Evolutionary conservation across 2,329 filamentous ascomycete genomes (phyloP).

Genomic region (Thermomyces lanuginosus): DNA sequence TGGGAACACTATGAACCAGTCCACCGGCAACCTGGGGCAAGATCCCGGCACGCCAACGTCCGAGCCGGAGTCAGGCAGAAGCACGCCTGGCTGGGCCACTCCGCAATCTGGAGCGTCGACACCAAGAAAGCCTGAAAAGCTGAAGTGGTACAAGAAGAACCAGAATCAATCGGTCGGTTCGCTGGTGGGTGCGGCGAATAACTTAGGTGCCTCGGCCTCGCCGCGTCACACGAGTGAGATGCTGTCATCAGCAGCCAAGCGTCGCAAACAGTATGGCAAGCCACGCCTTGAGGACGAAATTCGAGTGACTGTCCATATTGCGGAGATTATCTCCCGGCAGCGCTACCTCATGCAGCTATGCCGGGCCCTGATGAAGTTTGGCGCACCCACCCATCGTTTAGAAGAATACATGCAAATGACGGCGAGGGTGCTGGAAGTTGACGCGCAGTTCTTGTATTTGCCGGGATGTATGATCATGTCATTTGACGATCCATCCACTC

Average conservation of each 20-base stretch:
- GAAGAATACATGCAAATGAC: slow-evolving; percentile 84
- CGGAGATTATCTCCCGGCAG: slow-evolving; percentile 61
- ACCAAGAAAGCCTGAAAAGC: slow-evolving; percentile 21
- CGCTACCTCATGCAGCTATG: slow-evolving; percentile 73
- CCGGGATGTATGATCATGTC: slow-evolving; percentile 84
- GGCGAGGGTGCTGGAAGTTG: slow-evolving; percentile 66
- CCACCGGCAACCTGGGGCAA: slow-evolving; percentile 2
- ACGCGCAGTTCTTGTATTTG: slow-evolving; percentile 76
- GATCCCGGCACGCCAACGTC: slow-evolving; percentile 9
- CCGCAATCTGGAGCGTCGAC: slow-evolving; percentile 16
- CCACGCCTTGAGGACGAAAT: slow-evolving; percentile 31
- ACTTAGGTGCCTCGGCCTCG: slow-evolving; percentile 18
- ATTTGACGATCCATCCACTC: slow-evolving; percentile 42
- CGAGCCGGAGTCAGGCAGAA: slow-evolving; percentile 12
- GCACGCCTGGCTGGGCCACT: slow-evolving; percentile 9
- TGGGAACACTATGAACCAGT: slow-evolving; percentile 29
- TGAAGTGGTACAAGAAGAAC: slow-evolving; percentile 29
- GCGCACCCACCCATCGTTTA: slow-evolving; percentile 75
- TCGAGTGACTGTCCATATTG: slow-evolving; percentile 43
- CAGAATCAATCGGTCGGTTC: slow-evolving; percentile 23
- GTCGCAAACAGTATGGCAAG: slow-evolving; percentile 10
- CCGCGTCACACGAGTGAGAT: slow-evolving; percentile 13
- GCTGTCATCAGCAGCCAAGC: slow-evolving; percentile 10
- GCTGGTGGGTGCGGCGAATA: slow-evolving; percentile 22
- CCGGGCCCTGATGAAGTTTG: slow-evolving; percentile 71